These are phyloP conservation scores for cucumber (Cucumis sativus) DNA, from an alignment of 306 rosid species.

Conservation along the genomic window DNA sequence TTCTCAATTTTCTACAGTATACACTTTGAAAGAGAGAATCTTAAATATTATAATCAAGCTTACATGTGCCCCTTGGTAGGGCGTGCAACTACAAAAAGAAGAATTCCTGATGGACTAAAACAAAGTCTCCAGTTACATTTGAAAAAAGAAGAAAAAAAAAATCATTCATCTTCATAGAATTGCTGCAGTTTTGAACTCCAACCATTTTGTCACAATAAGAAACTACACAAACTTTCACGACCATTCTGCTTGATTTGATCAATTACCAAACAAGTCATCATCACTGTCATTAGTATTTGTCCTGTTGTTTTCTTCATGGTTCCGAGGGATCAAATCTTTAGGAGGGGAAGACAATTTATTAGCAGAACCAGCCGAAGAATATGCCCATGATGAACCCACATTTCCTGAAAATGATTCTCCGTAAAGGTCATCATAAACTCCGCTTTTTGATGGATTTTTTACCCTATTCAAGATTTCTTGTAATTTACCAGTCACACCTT, in stretches of 20 bases:
- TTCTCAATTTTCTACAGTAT: background rate
- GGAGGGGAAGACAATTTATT: constrained; percentile 23
- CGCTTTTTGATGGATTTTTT: constrained; percentile 47
- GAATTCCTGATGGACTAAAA: background rate
- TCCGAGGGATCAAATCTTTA: constrained; percentile 27
- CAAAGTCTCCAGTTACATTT: background rate
- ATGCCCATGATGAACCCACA: constrained; percentile 94
- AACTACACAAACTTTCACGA: background rate
- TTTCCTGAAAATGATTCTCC: constrained; percentile 76
- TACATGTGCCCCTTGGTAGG: background rate
- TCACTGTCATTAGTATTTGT: constrained; percentile 35
- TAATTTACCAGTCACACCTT: constrained; percentile 85
- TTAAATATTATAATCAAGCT: background rate
- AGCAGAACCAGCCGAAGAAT: constrained; percentile 31
- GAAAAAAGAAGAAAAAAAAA: background rate
- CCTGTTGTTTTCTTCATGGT: constrained; percentile 32
- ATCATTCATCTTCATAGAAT: background rate
- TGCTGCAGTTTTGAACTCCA: background rate
- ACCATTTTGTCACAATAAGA: background rate
- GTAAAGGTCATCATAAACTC: constrained; percentile 81
- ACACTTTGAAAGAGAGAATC: background rate
- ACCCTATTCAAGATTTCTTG: constrained; percentile 82
- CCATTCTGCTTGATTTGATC: constrained; percentile 6
- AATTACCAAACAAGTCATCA: constrained; percentile 72
- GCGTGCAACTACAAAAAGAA: background rate